These are phyloP conservation scores for Cercospora nicotianae DNA, from an alignment of 2,329 filamentous ascomycete species.

Conservation along the genomic window DNA sequence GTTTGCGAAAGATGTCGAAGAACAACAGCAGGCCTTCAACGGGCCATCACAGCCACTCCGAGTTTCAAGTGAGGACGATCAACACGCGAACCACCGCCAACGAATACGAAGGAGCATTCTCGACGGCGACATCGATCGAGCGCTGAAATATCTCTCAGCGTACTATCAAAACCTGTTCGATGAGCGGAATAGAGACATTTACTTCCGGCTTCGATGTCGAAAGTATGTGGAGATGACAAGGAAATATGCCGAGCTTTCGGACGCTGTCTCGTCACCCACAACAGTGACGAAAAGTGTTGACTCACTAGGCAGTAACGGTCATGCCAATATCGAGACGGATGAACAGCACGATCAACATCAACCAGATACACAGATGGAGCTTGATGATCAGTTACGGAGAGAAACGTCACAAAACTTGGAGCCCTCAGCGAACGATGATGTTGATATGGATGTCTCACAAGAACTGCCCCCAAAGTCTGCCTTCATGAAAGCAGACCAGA, in stretches of 20 bases:
- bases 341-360: conserved; percentile 51
- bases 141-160: conserved; percentile 74
- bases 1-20: conserved; percentile 70
- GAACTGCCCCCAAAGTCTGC: conserved; percentile 33
- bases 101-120: conserved; percentile 81
- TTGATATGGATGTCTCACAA: conserved; percentile 38
- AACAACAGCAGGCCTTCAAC: conserved; percentile 67
- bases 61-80: conserved; percentile 49
- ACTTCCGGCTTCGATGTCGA: conserved; percentile 83
- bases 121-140: conserved; percentile 87
- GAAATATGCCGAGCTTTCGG: conserved; percentile 65
- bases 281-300: conserved; percentile 32
- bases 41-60: conserved; percentile 38
- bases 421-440: conserved; percentile 34
- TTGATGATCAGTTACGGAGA: conserved; percentile 53
- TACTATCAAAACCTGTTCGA: conserved; percentile 81
- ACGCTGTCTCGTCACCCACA: conserved; percentile 39
- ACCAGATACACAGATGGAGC: conserved; percentile 53
- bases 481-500: conserved; percentile 43
- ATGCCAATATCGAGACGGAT: conserved; percentile 19
- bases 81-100: conserved; percentile 82
- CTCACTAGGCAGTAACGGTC: conserved; percentile 35
- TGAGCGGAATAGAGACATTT: conserved; percentile 68
- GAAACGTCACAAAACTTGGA: conserved; percentile 29
- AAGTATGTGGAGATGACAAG: conserved; percentile 96